Evolutionary conservation across 78 protist species (phyloP), one percentile per base, ranked within the genome.

Genomic region (Thecamonas trahens): DNA sequence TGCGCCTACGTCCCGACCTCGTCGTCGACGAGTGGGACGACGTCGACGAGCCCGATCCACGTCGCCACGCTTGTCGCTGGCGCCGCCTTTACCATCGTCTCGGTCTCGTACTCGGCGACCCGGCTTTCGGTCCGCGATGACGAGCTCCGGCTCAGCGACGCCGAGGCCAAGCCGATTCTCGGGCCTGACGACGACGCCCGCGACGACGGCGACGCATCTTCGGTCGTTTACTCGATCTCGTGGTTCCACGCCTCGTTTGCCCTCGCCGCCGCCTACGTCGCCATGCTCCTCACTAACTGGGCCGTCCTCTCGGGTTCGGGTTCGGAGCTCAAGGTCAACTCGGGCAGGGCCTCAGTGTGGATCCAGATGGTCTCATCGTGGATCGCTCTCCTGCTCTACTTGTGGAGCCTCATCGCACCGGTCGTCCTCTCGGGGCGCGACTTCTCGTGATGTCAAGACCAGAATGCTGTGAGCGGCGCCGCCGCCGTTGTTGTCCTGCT

Each of bases 371-470:
- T 59, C 35, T 54, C 70, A n/a, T 44, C 72, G 31, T 74, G 78
- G 79, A 28, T 77, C n/a, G 67, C 65, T n/a, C 38, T 47, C 31
- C 57, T 77, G 18, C 59, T 77, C 34, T 83, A 78, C 44, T 55
- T 77, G n/a, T 83, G 89, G 89, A 77, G 84, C 18, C 35, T 83
- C 42, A 31, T 77, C 11, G 89, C 69, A 15, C 89, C 89, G 26
- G 14, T 66, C 13, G 44, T 83, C 18, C 32, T 83, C 22, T 75
- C 77, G 52, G 31, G 72, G 28, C 45, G 83, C 37, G 58, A 26
- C 14, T 83, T 61, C 26, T 38, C 42, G 6, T 61, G n/a, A n/a
- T n/a, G n/a, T n/a, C n/a, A n/a, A n/a, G n/a, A n/a, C n/a, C n/a
- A n/a, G n/a, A n/a, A n/a, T n/a, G n/a, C n/a, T n/a, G n/a, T n/a